Evolutionary conservation across 331 rosid genomes (phyloP).

Genomic region (Telfairia occidentalis): DNA sequence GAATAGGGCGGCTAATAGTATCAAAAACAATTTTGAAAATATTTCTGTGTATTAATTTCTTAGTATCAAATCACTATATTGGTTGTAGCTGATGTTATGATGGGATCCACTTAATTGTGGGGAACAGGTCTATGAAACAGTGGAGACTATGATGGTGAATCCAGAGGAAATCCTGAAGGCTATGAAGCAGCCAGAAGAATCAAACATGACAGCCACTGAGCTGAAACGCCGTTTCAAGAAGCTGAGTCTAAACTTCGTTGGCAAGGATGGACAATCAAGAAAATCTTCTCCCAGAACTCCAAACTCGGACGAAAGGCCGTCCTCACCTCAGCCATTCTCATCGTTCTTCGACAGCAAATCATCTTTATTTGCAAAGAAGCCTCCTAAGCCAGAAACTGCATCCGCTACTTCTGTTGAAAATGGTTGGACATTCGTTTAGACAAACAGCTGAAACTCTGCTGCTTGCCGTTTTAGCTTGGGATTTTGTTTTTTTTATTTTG

Average conservation of each 20-base stretch:
- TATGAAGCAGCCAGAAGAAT: slow-evolving; percentile 60
- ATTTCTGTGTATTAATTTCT: background rate
- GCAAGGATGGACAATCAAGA: slow-evolving; percentile 44
- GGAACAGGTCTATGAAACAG: slow-evolving; percentile 70
- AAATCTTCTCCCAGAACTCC: slow-evolving; percentile 32
- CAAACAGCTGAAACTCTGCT: slow-evolving; percentile 2
- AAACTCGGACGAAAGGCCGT: slow-evolving; percentile 30
- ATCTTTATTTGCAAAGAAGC: slow-evolving; percentile 62
- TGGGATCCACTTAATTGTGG: background rate
- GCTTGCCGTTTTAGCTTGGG: slow-evolving; percentile 13
- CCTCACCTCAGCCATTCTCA: slow-evolving; percentile 52
- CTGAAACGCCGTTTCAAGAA: slow-evolving; percentile 51
- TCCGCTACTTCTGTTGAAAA: slow-evolving; percentile 23
- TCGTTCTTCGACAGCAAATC: slow-evolving; percentile 80
- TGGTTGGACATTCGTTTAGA: slow-evolving; percentile 43
- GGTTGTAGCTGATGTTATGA: background rate
- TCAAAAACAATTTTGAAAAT: background rate
- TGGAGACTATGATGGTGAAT: slow-evolving; percentile 67
- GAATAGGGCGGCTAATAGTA: background rate
- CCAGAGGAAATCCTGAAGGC: slow-evolving; percentile 69
- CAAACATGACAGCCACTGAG: slow-evolving; percentile 25
- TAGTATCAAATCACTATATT: background rate
- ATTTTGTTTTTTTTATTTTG: background rate
- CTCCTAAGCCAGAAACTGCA: slow-evolving; percentile 36
- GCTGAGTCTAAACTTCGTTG: slow-evolving; percentile 61